phyloP scores from a whole-genome alignment of 306 rosid genomes.

The Potentilla sterilis region DNA sequence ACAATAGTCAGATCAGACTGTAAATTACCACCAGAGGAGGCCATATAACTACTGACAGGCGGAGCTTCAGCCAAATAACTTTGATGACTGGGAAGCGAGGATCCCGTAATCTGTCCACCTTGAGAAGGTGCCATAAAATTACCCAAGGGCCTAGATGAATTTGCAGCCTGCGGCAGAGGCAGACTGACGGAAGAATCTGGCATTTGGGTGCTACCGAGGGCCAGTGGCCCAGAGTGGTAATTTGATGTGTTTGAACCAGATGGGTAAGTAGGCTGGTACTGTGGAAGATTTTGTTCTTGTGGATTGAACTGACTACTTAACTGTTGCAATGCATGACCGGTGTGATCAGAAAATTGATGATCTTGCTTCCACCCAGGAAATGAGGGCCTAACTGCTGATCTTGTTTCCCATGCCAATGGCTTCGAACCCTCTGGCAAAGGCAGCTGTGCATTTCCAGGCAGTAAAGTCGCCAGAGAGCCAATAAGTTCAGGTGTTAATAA shows the following conservation, averaged over 20 bases:
- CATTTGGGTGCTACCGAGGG: slow-evolving; percentile 52
- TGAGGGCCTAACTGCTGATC: slow-evolving; percentile 48
- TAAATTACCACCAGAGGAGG: slow-evolving; percentile 49
- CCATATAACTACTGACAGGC: slow-evolving; percentile 42
- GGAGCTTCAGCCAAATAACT: slow-evolving; percentile 59
- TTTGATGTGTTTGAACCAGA: slow-evolving; percentile 46
- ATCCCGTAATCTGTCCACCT: slow-evolving; percentile 50
- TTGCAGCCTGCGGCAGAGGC: slow-evolving; percentile 52
- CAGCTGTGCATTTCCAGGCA: slow-evolving; percentile 67
- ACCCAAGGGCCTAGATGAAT: slow-evolving; percentile 55
- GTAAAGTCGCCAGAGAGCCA: slow-evolving; percentile 75
- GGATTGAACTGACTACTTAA: slow-evolving; percentile 53
- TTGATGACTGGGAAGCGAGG: slow-evolving; percentile 50
- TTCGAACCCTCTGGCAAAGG: slow-evolving; percentile 55
- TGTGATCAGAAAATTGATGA: slow-evolving; percentile 59
- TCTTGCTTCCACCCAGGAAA: slow-evolving; percentile 75
- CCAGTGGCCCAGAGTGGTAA: slow-evolving; percentile 46
- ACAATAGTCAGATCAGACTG: slow-evolving; percentile 42
- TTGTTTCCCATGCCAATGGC: slow-evolving; percentile 37
- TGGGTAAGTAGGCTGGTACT: slow-evolving; percentile 68
- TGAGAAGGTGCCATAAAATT: slow-evolving; percentile 51
- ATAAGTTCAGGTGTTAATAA: slow-evolving; percentile 93
- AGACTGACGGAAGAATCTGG: slow-evolving; percentile 49
- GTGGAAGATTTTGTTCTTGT: slow-evolving; percentile 42
- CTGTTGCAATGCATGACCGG: slow-evolving; percentile 60